Evolutionary conservation across 2,329 filamentous ascomycete species (phyloP), one percentile per base, ranked within the genome.

Genomic region (Zarea fungicola): DNA sequence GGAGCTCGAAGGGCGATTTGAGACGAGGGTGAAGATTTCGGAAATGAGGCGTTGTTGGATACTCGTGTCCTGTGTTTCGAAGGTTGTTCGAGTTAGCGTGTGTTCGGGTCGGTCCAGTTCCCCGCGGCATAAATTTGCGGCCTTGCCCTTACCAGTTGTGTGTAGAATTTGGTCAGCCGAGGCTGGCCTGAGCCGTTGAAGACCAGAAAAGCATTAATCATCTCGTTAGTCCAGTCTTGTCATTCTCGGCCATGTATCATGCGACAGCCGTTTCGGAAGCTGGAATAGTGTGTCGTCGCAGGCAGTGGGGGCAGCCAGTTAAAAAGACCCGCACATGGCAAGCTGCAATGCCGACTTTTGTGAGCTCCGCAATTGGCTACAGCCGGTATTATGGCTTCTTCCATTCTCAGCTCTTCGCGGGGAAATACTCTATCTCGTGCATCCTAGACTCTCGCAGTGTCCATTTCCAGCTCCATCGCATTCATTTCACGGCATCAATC

Each of bases 131-230:
- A 26, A 19, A 36, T 22, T 35, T 46, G 28, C 31, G 37, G 37
- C 48, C 45, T 54, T 42, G 41, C 42, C 50, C 60, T 60, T 57
- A 95, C 92, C 57, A 99, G 83, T 66, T 97, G 92, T 2, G 92
- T 96, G 68, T 99, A 99, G 76, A 99, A 99, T 63, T 97, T 97
- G 60, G 92, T 97, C 66, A 99, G 79, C 49, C 93, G 86, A 31
- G 93, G 92, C 70, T 99, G 92, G 55, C 93, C 93, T 60, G 92
- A 89, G 74, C 96, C 96, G 65, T 99, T 99, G 77, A 99, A 99
- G 66, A 99, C 92, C 57, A 99, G 78, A 54, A 99, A 92, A 26
- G 95, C 93, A 76, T 96, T 99, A 69, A 99, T 97, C 93, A 99
- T 99, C 58, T 58, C 71, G 54, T 42, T 28, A 39, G n/a, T 42